These are phyloP conservation scores for Phytophthora citrophthora DNA, from an alignment of 352 stramenopile genomes.

Conservation along the genomic window DNA sequence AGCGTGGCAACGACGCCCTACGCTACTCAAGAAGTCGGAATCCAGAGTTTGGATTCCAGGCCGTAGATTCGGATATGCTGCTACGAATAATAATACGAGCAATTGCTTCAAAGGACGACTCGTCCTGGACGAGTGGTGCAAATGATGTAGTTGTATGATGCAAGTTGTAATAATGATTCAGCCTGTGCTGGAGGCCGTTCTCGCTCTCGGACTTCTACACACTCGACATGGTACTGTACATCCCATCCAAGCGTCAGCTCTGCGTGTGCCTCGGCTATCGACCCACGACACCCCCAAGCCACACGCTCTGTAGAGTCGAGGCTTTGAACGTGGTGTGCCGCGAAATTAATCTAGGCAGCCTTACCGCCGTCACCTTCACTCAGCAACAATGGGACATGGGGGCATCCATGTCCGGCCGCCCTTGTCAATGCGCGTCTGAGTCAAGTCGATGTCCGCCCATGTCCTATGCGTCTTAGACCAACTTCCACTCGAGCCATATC, in stretches of 20 bases:
- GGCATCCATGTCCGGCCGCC: neutral
- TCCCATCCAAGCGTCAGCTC: slow-evolving; percentile 9
- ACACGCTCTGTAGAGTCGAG: slow-evolving; percentile 26
- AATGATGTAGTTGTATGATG: too few species aligned
- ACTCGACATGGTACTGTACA: neutral
- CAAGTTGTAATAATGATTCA: too few species aligned
- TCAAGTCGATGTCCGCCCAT: slow-evolving; percentile 14
- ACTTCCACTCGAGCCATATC: neutral
- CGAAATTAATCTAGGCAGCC: slow-evolving; percentile 6
- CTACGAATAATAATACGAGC: too few species aligned
- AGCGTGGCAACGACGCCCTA: too few species aligned
- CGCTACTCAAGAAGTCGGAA: too few species aligned
- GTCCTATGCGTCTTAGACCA: slow-evolving; percentile 8
- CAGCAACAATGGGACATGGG: neutral
- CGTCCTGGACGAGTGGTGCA: too few species aligned
- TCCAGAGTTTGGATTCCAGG: too few species aligned
- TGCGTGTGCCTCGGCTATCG: slow-evolving; percentile 8
- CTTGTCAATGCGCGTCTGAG: neutral
- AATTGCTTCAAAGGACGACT: too few species aligned
- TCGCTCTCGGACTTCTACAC: slow-evolving; percentile 5
- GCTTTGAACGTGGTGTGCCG: neutral
- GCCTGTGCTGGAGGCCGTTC: neutral
- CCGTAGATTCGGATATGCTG: too few species aligned
- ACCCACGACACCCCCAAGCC: slow-evolving; percentile 8
- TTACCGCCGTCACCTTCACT: slow-evolving; percentile 14